These are phyloP conservation scores for Clavispora fructus DNA, from an alignment of 805 yeast species.

Conservation along the genomic window DNA sequence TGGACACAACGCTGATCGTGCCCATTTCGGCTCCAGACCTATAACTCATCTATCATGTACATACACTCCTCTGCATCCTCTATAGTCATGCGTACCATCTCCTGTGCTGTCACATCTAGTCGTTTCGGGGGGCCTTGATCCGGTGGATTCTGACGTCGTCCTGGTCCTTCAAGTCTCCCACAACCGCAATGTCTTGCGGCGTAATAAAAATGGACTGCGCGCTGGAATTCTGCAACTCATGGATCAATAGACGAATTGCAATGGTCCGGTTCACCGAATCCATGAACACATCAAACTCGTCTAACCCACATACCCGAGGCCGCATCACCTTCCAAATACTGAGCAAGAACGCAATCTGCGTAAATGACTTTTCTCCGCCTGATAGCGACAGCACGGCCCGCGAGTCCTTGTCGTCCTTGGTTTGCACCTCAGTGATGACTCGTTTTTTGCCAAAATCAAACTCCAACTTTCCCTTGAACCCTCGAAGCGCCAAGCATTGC, in stretches of 20 bases:
- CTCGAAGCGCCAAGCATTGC: slow-evolving; percentile 56
- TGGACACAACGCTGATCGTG: neutral
- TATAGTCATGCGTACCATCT: neutral
- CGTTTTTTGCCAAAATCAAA: slow-evolving; percentile 52
- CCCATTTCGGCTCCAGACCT: neutral
- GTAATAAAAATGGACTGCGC: slow-evolving; percentile 91
- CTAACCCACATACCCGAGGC: slow-evolving; percentile 81
- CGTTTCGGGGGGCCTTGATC: slow-evolving; percentile 39
- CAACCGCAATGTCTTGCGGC: slow-evolving; percentile 80
- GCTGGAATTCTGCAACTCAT: slow-evolving; percentile 57
- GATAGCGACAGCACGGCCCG: slow-evolving; percentile 80
- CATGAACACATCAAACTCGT: slow-evolving; percentile 97
- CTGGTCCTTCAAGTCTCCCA: slow-evolving; percentile 48
- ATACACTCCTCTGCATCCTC: neutral
- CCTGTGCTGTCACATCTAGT: neutral
- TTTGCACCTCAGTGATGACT: slow-evolving; percentile 57
- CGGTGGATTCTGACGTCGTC: slow-evolving; percentile 59
- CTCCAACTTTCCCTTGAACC: slow-evolving; percentile 65
- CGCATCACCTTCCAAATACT: slow-evolving; percentile 94
- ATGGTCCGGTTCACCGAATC: slow-evolving; percentile 84
- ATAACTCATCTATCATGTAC: neutral
- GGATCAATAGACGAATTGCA: slow-evolving; percentile 69
- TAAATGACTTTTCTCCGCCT: slow-evolving; percentile 95
- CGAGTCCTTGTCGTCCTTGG: slow-evolving; percentile 51
- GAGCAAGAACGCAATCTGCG: slow-evolving; percentile 81